phyloP scores from a whole-genome alignment of 192 early-diverging fungal genomes.

The Backusella macrospora region DNA sequence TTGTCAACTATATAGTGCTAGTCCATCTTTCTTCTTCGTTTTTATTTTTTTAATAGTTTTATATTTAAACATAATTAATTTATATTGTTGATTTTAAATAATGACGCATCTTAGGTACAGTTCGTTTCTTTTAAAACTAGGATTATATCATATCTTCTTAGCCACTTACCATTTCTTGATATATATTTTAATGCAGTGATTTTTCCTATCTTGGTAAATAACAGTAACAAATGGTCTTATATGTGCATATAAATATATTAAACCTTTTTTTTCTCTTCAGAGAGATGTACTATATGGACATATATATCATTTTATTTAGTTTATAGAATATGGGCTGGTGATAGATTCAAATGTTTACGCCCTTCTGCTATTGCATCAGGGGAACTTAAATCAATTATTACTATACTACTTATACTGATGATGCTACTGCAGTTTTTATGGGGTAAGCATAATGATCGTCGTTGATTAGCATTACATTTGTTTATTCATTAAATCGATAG shows the following conservation, averaged over 20 bases:
- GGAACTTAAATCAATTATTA: conserved; percentile 40
- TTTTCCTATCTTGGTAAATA: conserved; percentile 36
- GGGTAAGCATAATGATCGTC: conserved; percentile 19
- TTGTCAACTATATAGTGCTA: neutral
- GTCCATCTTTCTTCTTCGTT: neutral
- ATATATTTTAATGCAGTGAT: conserved; percentile 20
- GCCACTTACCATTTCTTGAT: neutral
- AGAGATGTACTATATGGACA: conserved; percentile 9
- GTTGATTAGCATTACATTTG: neutral
- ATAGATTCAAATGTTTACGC: conserved; percentile 34
- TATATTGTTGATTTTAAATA: neutral
- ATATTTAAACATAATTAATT: neutral
- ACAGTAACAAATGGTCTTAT: neutral
- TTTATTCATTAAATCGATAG: conserved; percentile 7
- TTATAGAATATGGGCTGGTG: conserved; percentile 25
- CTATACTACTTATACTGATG: conserved; percentile 32
- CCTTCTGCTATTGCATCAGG: conserved; percentile 22
- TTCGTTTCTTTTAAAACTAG: neutral
- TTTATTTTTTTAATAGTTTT: neutral
- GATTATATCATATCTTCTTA: neutral
- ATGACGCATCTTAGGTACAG: conserved; percentile 25
- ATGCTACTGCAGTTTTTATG: conserved; percentile 31
- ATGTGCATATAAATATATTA: neutral
- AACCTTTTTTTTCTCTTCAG: neutral
- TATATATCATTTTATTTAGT: conserved; percentile 29